Evolutionary conservation across 2,329 filamentous ascomycete species (phyloP).

Genomic region (Keithomyces neogunnii): DNA sequence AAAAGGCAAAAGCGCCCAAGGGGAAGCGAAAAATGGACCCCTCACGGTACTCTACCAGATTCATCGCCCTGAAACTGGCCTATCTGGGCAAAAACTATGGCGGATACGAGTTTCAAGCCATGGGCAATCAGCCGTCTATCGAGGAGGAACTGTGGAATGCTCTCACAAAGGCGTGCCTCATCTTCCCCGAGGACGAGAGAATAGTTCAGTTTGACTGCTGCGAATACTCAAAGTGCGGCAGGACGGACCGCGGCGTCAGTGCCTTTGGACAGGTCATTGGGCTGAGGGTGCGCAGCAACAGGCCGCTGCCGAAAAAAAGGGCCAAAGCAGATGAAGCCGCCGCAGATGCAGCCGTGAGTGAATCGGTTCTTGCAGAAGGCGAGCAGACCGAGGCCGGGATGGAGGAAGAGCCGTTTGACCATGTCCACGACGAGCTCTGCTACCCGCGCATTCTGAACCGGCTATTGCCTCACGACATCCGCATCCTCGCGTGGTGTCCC

Average conservation of each 20-base stretch:
- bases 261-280: slow-evolving; percentile 95
- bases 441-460: slow-evolving; percentile 81
- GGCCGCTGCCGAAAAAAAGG: slow-evolving; percentile 41
- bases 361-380: slow-evolving; percentile 5
- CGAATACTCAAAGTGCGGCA: slow-evolving; percentile 90
- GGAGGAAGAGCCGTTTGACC: slow-evolving; percentile 41
- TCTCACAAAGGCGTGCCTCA: slow-evolving; percentile 70
- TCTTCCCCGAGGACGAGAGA: slow-evolving; percentile 58
- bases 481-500: slow-evolving; percentile 88
- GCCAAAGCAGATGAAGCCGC: slow-evolving; percentile 14
- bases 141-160: slow-evolving; percentile 95
- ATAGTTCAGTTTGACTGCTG: slow-evolving; percentile 71
- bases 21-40: slow-evolving; percentile 59
- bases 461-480: slow-evolving; percentile 81
- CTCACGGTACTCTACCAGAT: slow-evolving; percentile 70
- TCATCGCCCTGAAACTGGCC: slow-evolving; percentile 86
- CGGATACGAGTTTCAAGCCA: slow-evolving; percentile 80
- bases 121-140: slow-evolving; percentile 67
- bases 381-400: slow-evolving; percentile 5
- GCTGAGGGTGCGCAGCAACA: slow-evolving; percentile 71
- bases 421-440: slow-evolving; percentile 70
- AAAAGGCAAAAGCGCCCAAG: slow-evolving; percentile 28
- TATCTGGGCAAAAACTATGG: slow-evolving; percentile 89
- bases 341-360: slow-evolving; percentile 14
- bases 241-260: slow-evolving; percentile 88